Evolutionary conservation across 257 asterid genomes (phyloP).

Genomic region (Nicotiana sylvestris): DNA sequence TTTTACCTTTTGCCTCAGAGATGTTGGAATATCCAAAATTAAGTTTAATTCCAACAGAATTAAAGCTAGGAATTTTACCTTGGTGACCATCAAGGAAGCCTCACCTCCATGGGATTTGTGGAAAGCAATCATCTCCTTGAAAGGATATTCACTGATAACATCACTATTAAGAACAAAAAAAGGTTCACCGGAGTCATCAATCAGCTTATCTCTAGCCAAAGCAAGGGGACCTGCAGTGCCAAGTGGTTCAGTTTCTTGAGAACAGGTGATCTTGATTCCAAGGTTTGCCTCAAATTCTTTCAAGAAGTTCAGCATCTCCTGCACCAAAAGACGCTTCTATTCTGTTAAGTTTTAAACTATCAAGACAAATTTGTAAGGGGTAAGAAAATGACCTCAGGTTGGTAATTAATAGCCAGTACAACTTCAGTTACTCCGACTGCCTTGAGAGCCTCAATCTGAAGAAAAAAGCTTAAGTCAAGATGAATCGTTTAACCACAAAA

Average conservation of each 20-base stretch:
- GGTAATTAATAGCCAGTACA: constrained; percentile 79
- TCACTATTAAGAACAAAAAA: constrained; percentile 96
- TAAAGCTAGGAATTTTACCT: constrained; percentile 24
- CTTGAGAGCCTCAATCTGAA: constrained; percentile 79
- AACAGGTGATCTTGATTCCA: constrained; percentile 87
- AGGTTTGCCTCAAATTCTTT: constrained; percentile 91
- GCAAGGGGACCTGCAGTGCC: constrained; percentile 99
- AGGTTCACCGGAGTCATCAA: constrained; percentile 82
- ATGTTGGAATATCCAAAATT: not conserved
- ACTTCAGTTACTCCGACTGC: constrained; percentile 81
- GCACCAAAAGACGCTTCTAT: constrained; percentile 7
- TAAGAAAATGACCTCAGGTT: constrained; percentile 59
- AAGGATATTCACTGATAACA: constrained; percentile 89
- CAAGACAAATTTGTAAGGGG: not conserved
- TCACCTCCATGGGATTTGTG: constrained; percentile 97
- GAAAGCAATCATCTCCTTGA: constrained; percentile 78
- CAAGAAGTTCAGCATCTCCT: constrained; percentile 94
- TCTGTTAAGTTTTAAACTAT: not conserved
- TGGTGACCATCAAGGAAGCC: constrained; percentile 94
- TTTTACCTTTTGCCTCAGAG: not conserved
- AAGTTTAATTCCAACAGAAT: not conserved
- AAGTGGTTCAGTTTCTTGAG: constrained; percentile 97
- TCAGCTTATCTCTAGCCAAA: constrained; percentile 86
- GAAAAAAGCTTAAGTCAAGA: not conserved
- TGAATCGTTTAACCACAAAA: constrained; percentile 16